Evolutionary conservation across 148 eudicot species (phyloP).

Genomic region (Oxyria digyna): DNA sequence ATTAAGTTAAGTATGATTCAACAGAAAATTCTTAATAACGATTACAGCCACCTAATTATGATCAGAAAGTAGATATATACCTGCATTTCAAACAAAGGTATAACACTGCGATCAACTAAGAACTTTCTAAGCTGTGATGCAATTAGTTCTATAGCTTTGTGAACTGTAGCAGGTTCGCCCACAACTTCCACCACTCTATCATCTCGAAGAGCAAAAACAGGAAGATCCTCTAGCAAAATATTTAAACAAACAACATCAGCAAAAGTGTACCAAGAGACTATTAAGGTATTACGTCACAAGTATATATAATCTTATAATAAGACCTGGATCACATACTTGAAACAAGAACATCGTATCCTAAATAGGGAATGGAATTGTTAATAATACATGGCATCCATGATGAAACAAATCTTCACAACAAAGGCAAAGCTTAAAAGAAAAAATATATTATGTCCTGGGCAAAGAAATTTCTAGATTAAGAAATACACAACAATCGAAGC

Average conservation of each 20-base stretch:
- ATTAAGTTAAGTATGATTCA: not conserved
- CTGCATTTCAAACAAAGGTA: conserved; percentile 69
- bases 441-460: no score
- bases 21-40: not conserved
- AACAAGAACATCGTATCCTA: not conserved
- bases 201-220: conserved; percentile 82
- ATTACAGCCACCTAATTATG: not conserved
- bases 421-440: not conserved
- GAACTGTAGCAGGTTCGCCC: conserved; percentile 70
- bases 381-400: not conserved
- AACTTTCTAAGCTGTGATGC: conserved; percentile 77
- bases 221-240: conserved; percentile 53
- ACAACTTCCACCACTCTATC: conserved; percentile 81
- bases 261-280: not conserved
- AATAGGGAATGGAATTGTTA: not conserved
- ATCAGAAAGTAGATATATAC: conserved; percentile 19
- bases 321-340: not conserved
- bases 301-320: not conserved
- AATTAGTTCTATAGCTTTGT: conserved; percentile 70
- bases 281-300: not conserved
- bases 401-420: not conserved
- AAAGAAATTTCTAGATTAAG: not conserved
- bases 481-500: not conserved
- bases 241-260: not conserved
- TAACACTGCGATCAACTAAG: conserved; percentile 76